Evolutionary conservation across 2,329 filamentous ascomycete genomes (phyloP), one percentile per base, ranked within the genome.

Genomic region (Fusarium nurragi): DNA sequence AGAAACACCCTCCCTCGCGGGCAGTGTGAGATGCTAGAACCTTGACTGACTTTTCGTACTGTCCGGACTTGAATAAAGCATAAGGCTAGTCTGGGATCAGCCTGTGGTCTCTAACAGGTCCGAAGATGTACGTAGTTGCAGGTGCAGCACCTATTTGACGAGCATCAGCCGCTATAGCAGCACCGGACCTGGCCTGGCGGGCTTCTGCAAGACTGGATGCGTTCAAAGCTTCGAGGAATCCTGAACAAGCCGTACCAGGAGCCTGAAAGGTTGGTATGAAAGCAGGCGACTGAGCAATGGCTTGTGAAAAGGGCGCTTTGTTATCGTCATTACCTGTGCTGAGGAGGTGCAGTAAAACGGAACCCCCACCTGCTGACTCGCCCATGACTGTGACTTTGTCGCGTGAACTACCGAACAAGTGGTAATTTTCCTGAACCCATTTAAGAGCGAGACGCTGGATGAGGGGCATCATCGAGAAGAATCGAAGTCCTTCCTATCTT

Each of bases 361-460:
- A 47, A 4, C 45, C 22, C 4, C 22, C 45, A 6, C 45, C 32
- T 5, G 32, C 45, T 11, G 45, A 47, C 8, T 47, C 32, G 0
- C 45, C 45, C 45, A 47, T 47, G 4, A 37, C 16, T 6, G 45
- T 47, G 4, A 37, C 45, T 19, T 80, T 78, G 2, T 63, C 63
- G 0, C 77, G 76, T 45, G 86, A 78, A 10, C 84, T 83, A 2
- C 84, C 83, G 55, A 86, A 86, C 4, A 75, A 63, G 26, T 74
- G 60, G 38, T 86, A 84, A 56, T 85, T 73, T 3, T 76, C 74
- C 36, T 84, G 78, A 1, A 86, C 79, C 83, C 84, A 86, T 62
- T 79, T 62, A 1, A 86, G 72, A 0, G 80, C 81, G 12, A 26
- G 8, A 26, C 25, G 25, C 25, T 26, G 25, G n/a, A n/a, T n/a